Evolutionary conservation across 1,284 basidiomycete genomes (phyloP), one percentile per base, ranked within the genome.

Genomic region (Agaricales sp.): DNA sequence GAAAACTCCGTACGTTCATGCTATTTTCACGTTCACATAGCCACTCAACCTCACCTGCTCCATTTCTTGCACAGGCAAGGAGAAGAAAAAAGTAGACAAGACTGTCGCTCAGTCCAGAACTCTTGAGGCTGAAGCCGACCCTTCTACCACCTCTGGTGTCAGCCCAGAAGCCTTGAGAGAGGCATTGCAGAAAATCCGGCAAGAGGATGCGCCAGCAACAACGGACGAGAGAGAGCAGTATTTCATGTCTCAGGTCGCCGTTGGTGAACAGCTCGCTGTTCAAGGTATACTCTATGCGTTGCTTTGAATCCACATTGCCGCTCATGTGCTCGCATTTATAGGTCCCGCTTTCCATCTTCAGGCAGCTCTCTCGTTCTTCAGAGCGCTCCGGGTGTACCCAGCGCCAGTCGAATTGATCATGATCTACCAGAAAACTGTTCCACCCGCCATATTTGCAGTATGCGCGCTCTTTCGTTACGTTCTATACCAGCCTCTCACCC

Each of bases 331-430:
- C 47, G 43, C 8, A 37, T 41, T 46, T n/a, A 13, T 56, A 94
- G 92, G 91, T 39, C 85, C 88, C 44, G 67, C 75, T 37, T 82
- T 82, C 66, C 71, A 86, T 60, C 73, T 95, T 44, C 74, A 82
- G 16, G 86, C 95, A 4, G 93, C 96, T 22, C 70, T 90, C 60
- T 80, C 86, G 49, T 98, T 98, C 78, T 98, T 86, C 77, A 81
- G 89, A 52, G 95, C 92, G 3, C 79, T 98, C 54, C 81, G 90
- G 52, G 93, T 96, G 43, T 99, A 98, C 71, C 95, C 94, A 50
- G 80, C 87, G 45, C 92, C 92, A 8, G 80, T 92, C 43, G 93
- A 97, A 65, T 79, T 97, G 55, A 84, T 95, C 58, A 78, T 83
- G 64, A 91, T 97, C 60, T 96, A 96, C 65, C 84, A 97, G 69